Conservation (phyloP, 495 filamentous ascomycete species). For the Podospora pseudoanserina region DNA sequence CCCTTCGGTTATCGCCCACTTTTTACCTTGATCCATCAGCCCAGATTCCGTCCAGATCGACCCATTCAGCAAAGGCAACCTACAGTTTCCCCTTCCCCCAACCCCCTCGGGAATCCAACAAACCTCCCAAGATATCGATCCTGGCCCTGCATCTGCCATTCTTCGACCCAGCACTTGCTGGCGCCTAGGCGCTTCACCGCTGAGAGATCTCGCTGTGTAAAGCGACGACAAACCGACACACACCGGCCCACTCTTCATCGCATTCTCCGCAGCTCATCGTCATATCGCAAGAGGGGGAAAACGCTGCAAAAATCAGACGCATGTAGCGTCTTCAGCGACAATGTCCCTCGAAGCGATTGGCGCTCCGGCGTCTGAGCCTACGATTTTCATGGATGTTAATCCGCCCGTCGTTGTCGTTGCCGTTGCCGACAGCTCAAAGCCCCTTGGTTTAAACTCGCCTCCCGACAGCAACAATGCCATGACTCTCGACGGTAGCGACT, state of each 20-base stretch:
- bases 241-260: slow-evolving; percentile 5
- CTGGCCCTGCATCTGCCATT: slow-evolving; percentile 21
- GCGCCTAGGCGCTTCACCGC: slow-evolving; percentile 15
- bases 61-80: slow-evolving; percentile 28
- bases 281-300: slow-evolving; percentile 4
- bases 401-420: slow-evolving; percentile 9
- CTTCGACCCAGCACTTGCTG: slow-evolving; percentile 19
- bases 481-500: slow-evolving; percentile 51
- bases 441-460: slow-evolving; percentile 46
- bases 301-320: slow-evolving; percentile 25
- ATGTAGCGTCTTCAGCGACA: slow-evolving; percentile 35
- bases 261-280: slow-evolving; percentile 14
- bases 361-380: slow-evolving; percentile 33
- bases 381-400: slow-evolving; percentile 26
- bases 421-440: slow-evolving; percentile 25
- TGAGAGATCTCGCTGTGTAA: slow-evolving; percentile 9
- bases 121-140: slow-evolving; percentile 21
- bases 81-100: slow-evolving; percentile 20
- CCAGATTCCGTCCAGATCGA: slow-evolving; percentile 34
- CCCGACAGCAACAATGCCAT: slow-evolving; percentile 50
- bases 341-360: slow-evolving; percentile 42
- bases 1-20: slow-evolving; percentile 22
- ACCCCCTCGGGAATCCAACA: slow-evolving; percentile 21
- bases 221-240: slow-evolving; percentile 4
- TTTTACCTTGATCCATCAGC: slow-evolving; percentile 30